Evolutionary conservation across 2,329 filamentous ascomycete genomes (phyloP).

Genomic region (Stemphylium beticola): DNA sequence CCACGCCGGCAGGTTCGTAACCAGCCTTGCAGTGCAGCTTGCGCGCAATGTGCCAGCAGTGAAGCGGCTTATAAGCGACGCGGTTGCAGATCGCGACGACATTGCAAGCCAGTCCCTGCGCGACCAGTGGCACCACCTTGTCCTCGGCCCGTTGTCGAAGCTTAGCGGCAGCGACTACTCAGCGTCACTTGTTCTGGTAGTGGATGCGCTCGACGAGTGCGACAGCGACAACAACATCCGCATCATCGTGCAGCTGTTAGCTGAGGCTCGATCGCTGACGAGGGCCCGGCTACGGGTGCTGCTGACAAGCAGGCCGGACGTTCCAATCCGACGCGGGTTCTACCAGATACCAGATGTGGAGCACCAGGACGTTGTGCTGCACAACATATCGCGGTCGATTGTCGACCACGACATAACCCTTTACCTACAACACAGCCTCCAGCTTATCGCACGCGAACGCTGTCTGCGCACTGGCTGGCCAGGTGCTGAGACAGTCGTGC

Average conservation of each 20-base stretch:
- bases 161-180: neutral
- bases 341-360: slow-evolving; percentile 7
- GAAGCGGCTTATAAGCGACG: slow-evolving; percentile 12
- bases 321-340: slow-evolving; percentile 21
- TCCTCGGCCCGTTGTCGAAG: slow-evolving; percentile 16
- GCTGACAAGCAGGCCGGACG: slow-evolving; percentile 26
- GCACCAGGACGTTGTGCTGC: slow-evolving; percentile 21
- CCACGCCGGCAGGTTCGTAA: too few relatives aligned
- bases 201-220: slow-evolving; percentile 45
- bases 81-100: slow-evolving; percentile 7
- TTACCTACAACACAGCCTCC: slow-evolving; percentile 19
- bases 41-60: slow-evolving; percentile 7
- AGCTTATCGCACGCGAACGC: neutral
- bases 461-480: slow-evolving; percentile 20
- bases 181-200: slow-evolving; percentile 10
- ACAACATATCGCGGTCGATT: slow-evolving; percentile 17
- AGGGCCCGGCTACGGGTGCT: slow-evolving; percentile 18
- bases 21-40: too few relatives aligned
- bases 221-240: slow-evolving; percentile 22
- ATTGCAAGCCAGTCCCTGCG: slow-evolving; percentile 16
- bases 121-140: slow-evolving; percentile 25
- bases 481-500: slow-evolving; percentile 21
- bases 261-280: slow-evolving; percentile 5
- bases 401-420: slow-evolving; percentile 22
- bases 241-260: slow-evolving; percentile 21